Base-by-base conservation (phyloP, 768 basidiomycete genomes). In the Phlebiopsis gigantea region DNA sequence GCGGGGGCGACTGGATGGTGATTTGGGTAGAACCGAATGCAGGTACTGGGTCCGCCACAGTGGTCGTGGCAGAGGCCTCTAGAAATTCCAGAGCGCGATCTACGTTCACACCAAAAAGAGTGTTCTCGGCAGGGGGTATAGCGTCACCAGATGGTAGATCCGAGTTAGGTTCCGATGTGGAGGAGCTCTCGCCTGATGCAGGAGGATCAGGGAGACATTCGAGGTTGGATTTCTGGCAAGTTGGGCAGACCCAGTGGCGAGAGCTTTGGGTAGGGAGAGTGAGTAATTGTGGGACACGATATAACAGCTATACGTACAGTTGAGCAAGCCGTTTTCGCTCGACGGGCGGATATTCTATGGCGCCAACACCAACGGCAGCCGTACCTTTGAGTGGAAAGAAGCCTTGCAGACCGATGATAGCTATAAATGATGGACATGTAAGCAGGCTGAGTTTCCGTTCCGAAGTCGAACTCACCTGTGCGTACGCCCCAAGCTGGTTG, bases 401-500 rank as follows among this genome's bases (percentile, higher is more conserved):
- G 0, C 91, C 90, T 69, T 93, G 91, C 4, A 93, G 77, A 31
- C 90, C 91, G 61, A 93, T 80, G 65, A 93, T 93, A 31, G 92
- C 91, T 91, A 60, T 34, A 28, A 6, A 50, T 14, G 39, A 56
- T 50, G n/a, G 48, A 67, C 7, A 8, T n/a, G 29, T 48, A n/a
- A 29, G 47, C 19, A 5, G 14, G 21, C 47, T 17, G 8, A 14
- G 12, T 14, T 9, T 17, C 17, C 17, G 28, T 29, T 4, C n/a
- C 10, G 15, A 21, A 30, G 8, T 29, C 14, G 19, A 21, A 26
- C 78, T 59, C 57, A 89, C 90, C 94, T 55, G 95, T 98, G 60
- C 96, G 82, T 19, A 98, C 90, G 55, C 96, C 96, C 96, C 96
- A 98, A 24, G 93, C 93, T 34, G 96, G 96, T 71, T 98, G 94